These are phyloP conservation scores for Fraxinus velutina DNA, from an alignment of 305 asterid genomes.

Conservation along the genomic window DNA sequence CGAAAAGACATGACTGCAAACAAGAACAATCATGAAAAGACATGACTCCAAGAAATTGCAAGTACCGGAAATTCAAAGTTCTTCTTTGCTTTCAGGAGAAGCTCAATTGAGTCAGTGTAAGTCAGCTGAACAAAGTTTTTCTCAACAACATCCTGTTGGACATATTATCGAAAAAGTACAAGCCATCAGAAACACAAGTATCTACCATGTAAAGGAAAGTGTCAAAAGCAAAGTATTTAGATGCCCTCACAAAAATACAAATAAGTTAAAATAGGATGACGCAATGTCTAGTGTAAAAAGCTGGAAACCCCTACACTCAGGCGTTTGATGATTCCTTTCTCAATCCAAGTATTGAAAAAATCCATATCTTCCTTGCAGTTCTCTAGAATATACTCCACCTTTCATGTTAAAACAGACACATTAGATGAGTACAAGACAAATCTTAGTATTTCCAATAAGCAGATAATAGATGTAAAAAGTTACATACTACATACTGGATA, in stretches of 20 bases:
- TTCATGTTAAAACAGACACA: constrained; percentile 28
- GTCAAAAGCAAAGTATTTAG: background rate
- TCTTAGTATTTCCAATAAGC: constrained; percentile 1
- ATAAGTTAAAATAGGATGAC: constrained; percentile 10
- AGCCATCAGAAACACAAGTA: constrained; percentile 24
- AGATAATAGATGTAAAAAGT: constrained; percentile 46
- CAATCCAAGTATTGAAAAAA: constrained; percentile 92
- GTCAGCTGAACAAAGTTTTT: constrained; percentile 78
- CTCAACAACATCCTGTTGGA: constrained; percentile 78
- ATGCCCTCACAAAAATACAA: background rate
- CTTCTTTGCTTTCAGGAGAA: constrained; percentile 68
- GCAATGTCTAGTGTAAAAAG: constrained; percentile 10
- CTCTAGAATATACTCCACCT: constrained; percentile 83
- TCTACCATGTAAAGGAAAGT: background rate
- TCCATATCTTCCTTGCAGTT: constrained; percentile 99
- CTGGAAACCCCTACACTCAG: constrained; percentile 53
- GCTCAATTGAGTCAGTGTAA: constrained; percentile 76
- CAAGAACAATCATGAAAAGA: background rate
- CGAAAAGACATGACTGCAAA: background rate
- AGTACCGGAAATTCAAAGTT: constrained; percentile 81
- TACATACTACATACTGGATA: constrained; percentile 99
- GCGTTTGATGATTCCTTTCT: constrained; percentile 82
- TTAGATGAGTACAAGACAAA: constrained; percentile 17
- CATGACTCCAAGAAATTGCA: constrained; percentile 17
- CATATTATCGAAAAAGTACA: constrained; percentile 23